phyloP scores from a whole-genome alignment of 192 early-diverging fungal species.

The Dissophora ornata region DNA sequence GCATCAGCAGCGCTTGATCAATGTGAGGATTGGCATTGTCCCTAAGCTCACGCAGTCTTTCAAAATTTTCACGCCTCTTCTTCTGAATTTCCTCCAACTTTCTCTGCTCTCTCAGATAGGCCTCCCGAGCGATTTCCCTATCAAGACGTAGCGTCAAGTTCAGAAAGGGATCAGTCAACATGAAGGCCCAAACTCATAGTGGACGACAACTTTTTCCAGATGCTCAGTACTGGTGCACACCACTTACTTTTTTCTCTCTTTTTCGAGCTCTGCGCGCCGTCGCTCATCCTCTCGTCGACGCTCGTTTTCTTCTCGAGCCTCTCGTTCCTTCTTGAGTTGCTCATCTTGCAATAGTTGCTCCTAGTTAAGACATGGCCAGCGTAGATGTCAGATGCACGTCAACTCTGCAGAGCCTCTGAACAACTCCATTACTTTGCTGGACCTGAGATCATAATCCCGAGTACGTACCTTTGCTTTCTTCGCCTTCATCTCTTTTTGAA shows the following conservation, averaged over 20 bases:
- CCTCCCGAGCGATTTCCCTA: conserved; percentile 35
- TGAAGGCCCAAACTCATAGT: too few relatives aligned
- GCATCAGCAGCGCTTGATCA: conserved; percentile 30
- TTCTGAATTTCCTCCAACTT: conserved; percentile 24
- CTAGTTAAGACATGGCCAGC: conserved; percentile 8
- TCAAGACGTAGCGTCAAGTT: not conserved
- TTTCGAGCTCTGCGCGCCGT: conserved; percentile 15
- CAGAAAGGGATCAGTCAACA: not conserved
- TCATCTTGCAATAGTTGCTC: conserved; percentile 34
- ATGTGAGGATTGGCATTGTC: conserved; percentile 9
- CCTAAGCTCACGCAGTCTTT: conserved; percentile 17
- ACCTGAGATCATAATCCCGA: not conserved
- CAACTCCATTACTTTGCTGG: not conserved
- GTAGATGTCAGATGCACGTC: too few relatives aligned
- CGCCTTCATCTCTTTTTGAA: conserved; percentile 38
- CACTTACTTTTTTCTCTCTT: conserved; percentile 34
- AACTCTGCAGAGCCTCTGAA: too few relatives aligned
- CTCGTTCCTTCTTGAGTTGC: conserved; percentile 27
- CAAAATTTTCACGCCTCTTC: conserved; percentile 3
- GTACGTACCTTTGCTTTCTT: conserved; percentile 31
- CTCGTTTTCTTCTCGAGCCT: conserved; percentile 37
- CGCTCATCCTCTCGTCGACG: conserved; percentile 22
- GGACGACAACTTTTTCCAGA: not conserved
- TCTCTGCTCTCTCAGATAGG: conserved; percentile 31
- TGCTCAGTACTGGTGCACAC: not conserved